phyloP scores from a whole-genome alignment of 352 stramenopile genomes.

The Elongisporangium undulatum region DNA sequence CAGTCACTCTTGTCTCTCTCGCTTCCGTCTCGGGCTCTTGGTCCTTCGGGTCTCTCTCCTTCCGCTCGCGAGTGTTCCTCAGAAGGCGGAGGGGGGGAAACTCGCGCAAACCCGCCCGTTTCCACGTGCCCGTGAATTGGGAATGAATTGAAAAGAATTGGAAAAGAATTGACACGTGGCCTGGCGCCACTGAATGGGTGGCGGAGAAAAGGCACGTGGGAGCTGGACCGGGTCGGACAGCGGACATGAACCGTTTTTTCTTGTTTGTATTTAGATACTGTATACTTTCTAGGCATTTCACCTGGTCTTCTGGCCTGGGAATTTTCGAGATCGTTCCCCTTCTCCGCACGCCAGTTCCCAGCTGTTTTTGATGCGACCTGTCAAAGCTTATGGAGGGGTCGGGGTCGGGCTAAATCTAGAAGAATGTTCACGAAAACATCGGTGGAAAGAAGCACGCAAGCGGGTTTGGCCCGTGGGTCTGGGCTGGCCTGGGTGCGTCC shows the following conservation, averaged over 20 bases:
- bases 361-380: background rate
- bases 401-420: background rate
- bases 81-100: background rate
- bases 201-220: background rate
- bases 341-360: background rate
- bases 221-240: background rate
- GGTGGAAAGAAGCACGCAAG: background rate
- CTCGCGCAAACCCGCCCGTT: background rate
- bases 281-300: background rate
- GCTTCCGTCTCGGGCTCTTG: conserved; percentile 4
- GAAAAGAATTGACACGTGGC: conserved; percentile 21
- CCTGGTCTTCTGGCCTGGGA: background rate
- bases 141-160: conserved; percentile 44
- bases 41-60: conserved; percentile 20
- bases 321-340: background rate
- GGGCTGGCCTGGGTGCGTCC: background rate
- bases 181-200: background rate
- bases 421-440: background rate
- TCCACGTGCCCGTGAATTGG: background rate
- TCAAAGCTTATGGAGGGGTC: background rate
- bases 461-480: background rate
- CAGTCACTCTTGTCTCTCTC: conserved; percentile 17
- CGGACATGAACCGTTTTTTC: background rate
- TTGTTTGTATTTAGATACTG: background rate
- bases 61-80: conserved; percentile 8